phyloP scores from a whole-genome alignment of 1,284 basidiomycete genomes.

The Puccinia horiana region DNA sequence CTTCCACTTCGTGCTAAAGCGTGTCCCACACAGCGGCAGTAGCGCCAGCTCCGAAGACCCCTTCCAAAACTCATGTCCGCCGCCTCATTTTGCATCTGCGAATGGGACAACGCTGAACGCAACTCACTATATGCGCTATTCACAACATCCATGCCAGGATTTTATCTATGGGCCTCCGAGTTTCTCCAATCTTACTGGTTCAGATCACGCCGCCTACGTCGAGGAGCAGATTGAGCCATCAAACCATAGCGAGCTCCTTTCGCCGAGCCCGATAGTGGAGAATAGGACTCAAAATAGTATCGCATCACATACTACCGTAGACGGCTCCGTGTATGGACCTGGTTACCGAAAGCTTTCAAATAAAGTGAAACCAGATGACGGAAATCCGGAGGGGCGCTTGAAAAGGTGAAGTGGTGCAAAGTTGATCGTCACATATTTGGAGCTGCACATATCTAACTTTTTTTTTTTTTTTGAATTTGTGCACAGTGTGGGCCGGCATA shows the following conservation, averaged over 20 bases:
- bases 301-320: neutral
- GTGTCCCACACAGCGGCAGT: neutral
- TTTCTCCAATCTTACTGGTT: neutral
- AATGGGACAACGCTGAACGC: neutral
- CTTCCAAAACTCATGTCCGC: neutral
- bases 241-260: neutral
- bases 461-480: neutral
- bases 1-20: neutral
- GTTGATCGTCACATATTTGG: neutral
- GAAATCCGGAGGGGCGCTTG: neutral
- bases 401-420: neutral
- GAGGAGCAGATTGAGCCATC: slow-evolving; percentile 13
- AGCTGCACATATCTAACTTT: neutral
- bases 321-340: neutral
- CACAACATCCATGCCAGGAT: neutral
- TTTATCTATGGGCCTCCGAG: neutral
- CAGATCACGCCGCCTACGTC: neutral
- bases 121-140: neutral
- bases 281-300: neutral
- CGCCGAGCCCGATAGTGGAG: neutral
- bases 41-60: slow-evolving; percentile 5
- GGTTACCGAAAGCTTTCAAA: neutral
- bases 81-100: neutral
- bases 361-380: neutral
- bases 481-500: neutral